Conservation (phyloP, 257 asterid genomes). For the Hygrophila difformis region DNA sequence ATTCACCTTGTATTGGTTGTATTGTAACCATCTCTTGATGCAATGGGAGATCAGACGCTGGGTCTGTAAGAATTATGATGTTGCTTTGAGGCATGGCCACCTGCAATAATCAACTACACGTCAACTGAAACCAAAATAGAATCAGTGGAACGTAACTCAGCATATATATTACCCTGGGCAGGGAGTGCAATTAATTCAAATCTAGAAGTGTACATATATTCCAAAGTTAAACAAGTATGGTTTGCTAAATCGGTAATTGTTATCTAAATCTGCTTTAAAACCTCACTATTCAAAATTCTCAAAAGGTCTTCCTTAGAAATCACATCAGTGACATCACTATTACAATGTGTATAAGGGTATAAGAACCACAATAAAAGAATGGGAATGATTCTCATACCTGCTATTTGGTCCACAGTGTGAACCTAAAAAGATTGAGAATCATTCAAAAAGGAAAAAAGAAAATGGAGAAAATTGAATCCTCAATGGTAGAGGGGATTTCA, state of each 20-base stretch:
- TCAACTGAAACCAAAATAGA: conserved; percentile 11
- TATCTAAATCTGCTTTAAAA: neutral
- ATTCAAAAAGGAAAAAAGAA: too few species aligned
- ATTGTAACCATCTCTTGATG: conserved; percentile 51
- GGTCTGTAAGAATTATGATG: conserved; percentile 71
- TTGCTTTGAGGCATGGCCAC: conserved; percentile 68
- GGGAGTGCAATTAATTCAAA: neutral
- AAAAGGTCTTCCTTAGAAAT: neutral
- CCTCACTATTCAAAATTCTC: neutral
- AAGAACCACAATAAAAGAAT: too few species aligned
- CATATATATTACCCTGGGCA: neutral
- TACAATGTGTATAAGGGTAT: too few species aligned
- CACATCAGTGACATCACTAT: too few species aligned
- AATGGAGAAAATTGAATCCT: too few species aligned
- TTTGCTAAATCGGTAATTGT: neutral
- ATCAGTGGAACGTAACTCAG: neutral
- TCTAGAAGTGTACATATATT: neutral
- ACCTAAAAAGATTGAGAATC: too few species aligned
- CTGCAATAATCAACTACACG: conserved; percentile 34
- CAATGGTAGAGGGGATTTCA: too few species aligned
- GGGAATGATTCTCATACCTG: too few species aligned
- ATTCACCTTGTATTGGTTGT: conserved; percentile 93
- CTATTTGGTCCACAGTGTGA: too few species aligned
- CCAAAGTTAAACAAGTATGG: neutral
- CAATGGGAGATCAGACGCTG: conserved; percentile 54